A percentile compares a stretch with the other conserved stretches of the same genome.
phyloP scores from a whole-genome alignment of 2,329 filamentous ascomycete species.

The Hypoxylon rubiginosum region DNA sequence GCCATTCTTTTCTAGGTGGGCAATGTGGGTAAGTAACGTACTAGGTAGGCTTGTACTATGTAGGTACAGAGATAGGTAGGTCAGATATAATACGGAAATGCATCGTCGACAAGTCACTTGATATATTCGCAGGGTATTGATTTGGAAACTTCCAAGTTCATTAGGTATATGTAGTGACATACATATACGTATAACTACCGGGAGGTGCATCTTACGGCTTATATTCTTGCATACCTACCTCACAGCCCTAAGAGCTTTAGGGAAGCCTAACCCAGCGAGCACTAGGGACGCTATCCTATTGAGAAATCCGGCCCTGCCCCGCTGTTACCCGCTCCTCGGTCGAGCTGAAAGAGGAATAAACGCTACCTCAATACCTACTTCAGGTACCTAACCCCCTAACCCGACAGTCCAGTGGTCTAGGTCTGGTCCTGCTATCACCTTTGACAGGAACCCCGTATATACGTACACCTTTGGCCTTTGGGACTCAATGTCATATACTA shows the following conservation, averaged over 20 bases:
- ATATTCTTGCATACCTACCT: neutral
- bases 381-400: neutral
- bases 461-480: neutral
- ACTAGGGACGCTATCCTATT: neutral
- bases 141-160: constrained; percentile 5
- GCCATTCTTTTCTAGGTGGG: neutral
- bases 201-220: neutral
- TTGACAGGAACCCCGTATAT: neutral
- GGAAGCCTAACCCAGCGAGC: neutral
- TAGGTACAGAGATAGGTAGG: neutral
- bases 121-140: constrained; percentile 13
- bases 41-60: neutral
- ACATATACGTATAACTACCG: neutral
- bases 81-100: constrained; percentile 22
- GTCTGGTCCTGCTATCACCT: neutral
- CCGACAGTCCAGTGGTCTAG: constrained; percentile 3
- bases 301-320: constrained; percentile 21
- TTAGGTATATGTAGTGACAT: neutral
- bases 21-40: neutral
- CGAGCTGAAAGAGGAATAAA: constrained; percentile 10
- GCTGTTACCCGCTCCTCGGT: constrained; percentile 31
- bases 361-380: neutral
- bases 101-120: constrained; percentile 29
- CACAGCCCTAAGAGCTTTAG: neutral
- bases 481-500: neutral